These are phyloP conservation scores for Aurantiochytrium sp. DNA, from an alignment of 108 stramenopile genomes.

Conservation along the genomic window DNA sequence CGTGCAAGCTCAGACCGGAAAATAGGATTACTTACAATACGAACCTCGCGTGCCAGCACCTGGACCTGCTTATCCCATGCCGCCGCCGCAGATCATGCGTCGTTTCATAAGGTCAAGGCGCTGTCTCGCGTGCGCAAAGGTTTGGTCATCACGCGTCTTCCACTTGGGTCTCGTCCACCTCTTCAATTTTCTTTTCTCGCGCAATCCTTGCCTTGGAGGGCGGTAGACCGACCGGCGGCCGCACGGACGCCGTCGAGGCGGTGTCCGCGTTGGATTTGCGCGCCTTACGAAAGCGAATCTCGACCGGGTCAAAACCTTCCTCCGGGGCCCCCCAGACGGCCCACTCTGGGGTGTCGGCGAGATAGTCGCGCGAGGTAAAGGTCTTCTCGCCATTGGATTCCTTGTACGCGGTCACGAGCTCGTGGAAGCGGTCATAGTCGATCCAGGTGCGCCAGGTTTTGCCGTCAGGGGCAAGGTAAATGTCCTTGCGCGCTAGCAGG, in stretches of 20 bases:
- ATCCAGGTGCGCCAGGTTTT: conserved; percentile 89
- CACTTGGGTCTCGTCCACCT: too few species aligned
- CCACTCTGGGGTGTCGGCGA: conserved; percentile 79
- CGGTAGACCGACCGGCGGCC: not conserved
- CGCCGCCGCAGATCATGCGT: too few species aligned
- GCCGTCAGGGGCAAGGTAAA: conserved; percentile 58
- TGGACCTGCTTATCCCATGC: too few species aligned
- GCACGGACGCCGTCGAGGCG: not conserved
- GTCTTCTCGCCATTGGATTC: conserved; percentile 24
- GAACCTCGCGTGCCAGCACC: too few species aligned
- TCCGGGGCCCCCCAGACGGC: conserved; percentile 81
- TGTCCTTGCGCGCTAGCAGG: conserved; percentile 66
- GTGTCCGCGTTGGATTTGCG: not conserved
- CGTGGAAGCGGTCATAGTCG: conserved; percentile 83
- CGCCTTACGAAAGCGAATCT: conserved; percentile 55
- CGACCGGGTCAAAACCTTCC: conserved; percentile 89
- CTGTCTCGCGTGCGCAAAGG: too few species aligned
- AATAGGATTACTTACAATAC: too few species aligned
- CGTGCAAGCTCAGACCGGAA: too few species aligned
- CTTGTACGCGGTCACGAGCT: conserved; percentile 56
- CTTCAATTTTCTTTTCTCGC: too few species aligned
- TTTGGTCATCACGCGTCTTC: too few species aligned
- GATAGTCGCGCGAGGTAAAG: conserved; percentile 62
- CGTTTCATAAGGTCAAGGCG: too few species aligned
- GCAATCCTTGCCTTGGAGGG: not conserved